A percentile compares a stretch with the other conserved stretches of the same genome.
phyloP scores from a whole-genome alignment of 2,329 filamentous ascomycete genomes.

The Hymenoscyphus occultus region DNA sequence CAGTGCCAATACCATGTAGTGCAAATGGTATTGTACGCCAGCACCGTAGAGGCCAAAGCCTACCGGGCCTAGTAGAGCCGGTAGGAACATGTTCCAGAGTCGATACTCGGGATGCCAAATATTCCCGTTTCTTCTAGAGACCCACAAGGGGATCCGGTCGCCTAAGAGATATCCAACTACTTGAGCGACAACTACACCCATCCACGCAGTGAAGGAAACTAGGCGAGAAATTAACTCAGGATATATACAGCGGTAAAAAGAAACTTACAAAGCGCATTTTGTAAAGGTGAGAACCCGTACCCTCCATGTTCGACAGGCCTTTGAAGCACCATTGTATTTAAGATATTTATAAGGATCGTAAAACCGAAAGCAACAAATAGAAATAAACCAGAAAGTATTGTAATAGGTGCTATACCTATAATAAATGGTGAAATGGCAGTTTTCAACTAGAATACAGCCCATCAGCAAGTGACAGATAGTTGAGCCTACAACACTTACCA shows the following conservation, averaged over 20 bases:
- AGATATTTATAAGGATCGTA: constrained; percentile 26
- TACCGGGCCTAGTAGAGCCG: constrained; percentile 35
- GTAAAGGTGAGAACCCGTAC: constrained; percentile 34
- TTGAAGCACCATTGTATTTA: constrained; percentile 32
- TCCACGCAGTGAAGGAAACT: constrained; percentile 41
- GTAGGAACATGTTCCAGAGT: constrained; percentile 35
- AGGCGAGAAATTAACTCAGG: too few relatives aligned
- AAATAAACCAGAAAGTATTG: constrained; percentile 40
- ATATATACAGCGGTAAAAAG: too few relatives aligned
- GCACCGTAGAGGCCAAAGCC: constrained; percentile 41
- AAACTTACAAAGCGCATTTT: too few relatives aligned
- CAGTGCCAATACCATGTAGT: constrained; percentile 41
- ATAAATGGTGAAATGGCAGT: constrained; percentile 30
- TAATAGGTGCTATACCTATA: constrained; percentile 37
- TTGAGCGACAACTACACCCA: constrained; percentile 39
- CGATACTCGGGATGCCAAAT: constrained; percentile 42
- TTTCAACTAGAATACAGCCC: background rate
- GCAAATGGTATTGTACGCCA: constrained; percentile 41
- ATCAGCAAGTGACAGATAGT: too few relatives aligned
- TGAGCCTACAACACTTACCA: too few relatives aligned
- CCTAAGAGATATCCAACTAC: constrained; percentile 40
- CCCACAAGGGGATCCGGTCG: constrained; percentile 39
- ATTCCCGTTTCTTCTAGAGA: constrained; percentile 19
- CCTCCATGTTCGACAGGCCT: constrained; percentile 38
- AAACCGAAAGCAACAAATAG: constrained; percentile 27